Conservation (phyloP, 2,329 filamentous ascomycete genomes). For the Aschersonia sp. region DNA sequence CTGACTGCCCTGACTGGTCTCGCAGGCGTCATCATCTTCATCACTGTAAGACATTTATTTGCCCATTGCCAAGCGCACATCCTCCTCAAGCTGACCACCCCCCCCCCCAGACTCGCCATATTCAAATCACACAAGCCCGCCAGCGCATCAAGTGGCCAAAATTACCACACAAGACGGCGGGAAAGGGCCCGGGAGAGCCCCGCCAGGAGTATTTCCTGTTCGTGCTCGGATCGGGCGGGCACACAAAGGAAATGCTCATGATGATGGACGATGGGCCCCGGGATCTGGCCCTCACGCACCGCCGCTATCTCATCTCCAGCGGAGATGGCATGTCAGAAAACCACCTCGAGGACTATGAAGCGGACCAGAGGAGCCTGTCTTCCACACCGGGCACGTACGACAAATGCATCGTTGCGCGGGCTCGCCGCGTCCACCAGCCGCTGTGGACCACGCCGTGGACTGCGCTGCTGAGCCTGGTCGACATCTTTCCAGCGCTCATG, state of each 20-base stretch:
- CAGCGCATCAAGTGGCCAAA: constrained; percentile 1
- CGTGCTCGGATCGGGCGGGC: constrained; percentile 82
- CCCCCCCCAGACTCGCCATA: constrained; percentile 17
- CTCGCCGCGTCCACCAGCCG: constrained; percentile 69
- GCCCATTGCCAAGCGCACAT: not conserved
- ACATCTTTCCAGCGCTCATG: constrained; percentile 43
- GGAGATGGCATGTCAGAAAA: constrained; percentile 56
- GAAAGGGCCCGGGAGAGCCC: not conserved
- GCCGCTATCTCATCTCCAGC: constrained; percentile 69
- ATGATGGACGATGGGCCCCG: constrained; percentile 53
- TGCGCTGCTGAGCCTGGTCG: constrained; percentile 48
- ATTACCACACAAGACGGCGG: constrained; percentile 4
- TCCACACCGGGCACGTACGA: constrained; percentile 37
- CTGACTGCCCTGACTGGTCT: constrained; percentile 5
- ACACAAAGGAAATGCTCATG: constrained; percentile 87
- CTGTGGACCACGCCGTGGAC: constrained; percentile 59
- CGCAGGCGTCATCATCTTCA: constrained; percentile 12
- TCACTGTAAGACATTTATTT: constrained; percentile 13
- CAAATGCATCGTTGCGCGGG: constrained; percentile 56
- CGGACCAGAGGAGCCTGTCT: constrained; percentile 14
- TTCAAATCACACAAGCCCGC: constrained; percentile 12
- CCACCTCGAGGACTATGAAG: constrained; percentile 45
- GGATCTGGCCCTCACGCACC: constrained; percentile 38
- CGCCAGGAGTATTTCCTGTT: constrained; percentile 47
- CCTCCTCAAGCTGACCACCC: not conserved